Evolutionary conservation across 2,329 filamentous ascomycete genomes (phyloP).

Genomic region (Fusarium dlaminii): DNA sequence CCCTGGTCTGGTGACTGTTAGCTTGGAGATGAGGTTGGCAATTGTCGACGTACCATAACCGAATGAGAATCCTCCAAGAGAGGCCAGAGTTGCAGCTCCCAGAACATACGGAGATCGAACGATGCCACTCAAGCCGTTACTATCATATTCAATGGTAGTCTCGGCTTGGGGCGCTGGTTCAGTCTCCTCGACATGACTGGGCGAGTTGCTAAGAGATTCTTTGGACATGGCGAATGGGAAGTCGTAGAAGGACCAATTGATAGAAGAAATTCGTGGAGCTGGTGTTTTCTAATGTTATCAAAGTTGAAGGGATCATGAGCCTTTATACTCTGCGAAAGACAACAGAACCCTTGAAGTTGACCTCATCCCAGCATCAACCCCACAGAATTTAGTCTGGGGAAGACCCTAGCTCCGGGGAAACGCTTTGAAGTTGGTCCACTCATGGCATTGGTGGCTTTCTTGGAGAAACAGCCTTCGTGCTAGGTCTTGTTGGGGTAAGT

Average conservation of each 20-base stretch:
- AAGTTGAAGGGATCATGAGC: neutral
- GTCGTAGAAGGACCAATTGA: neutral
- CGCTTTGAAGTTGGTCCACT: neutral
- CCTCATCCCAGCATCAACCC: neutral
- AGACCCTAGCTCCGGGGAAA: neutral
- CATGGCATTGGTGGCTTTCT: neutral
- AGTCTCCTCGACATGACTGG: neutral
- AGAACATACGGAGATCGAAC: constrained; percentile 52
- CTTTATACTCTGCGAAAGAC: neutral
- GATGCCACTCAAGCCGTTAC: constrained; percentile 48
- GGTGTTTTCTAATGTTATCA: rapidly evolving
- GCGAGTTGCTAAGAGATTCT: neutral
- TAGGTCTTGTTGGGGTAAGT: neutral
- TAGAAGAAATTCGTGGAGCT: rapidly evolving
- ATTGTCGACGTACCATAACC: neutral
- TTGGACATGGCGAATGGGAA: neutral
- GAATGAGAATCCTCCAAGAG: neutral
- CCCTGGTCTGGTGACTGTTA: constrained; percentile 40
- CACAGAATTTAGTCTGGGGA: neutral
- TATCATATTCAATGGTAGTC: neutral
- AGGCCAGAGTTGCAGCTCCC: constrained; percentile 54
- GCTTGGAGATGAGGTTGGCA: neutral
- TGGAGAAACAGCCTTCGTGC: neutral
- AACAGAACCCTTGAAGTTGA: neutral
- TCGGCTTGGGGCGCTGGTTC: neutral